phyloP scores from a whole-genome alignment of 2,329 filamentous ascomycete genomes.

The Aciculosporium take region DNA sequence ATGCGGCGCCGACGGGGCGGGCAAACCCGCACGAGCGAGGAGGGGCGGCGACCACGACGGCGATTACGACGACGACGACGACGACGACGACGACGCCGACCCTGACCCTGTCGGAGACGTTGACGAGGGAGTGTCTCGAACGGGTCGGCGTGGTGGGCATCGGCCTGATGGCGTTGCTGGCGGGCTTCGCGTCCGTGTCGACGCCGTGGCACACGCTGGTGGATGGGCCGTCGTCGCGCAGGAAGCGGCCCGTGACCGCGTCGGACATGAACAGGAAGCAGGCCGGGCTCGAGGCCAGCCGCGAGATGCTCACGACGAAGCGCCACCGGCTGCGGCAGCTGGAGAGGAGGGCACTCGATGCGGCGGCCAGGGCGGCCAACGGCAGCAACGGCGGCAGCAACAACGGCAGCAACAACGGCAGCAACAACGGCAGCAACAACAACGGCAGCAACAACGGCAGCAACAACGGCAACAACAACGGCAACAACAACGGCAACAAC shows the following conservation, averaged over 20 bases:
- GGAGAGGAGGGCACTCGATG: conserved; percentile 39
- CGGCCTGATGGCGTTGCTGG: conserved; percentile 73
- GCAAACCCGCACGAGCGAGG: background rate
- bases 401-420: too few relatives aligned
- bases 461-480: conserved; percentile 26
- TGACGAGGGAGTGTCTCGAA: conserved; percentile 44
- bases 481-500: too few relatives aligned
- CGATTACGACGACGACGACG: too few relatives aligned
- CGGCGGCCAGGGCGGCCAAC: too few relatives aligned
- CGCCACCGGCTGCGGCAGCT: conserved; percentile 56
- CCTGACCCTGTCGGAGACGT: conserved; percentile 19
- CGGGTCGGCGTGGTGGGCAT: conserved; percentile 76
- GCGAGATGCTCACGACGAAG: conserved; percentile 66
- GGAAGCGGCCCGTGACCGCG: conserved; percentile 50
- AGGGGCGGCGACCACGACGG: too few relatives aligned
- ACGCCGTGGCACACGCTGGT: conserved; percentile 75
- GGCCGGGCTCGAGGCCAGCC: conserved; percentile 61
- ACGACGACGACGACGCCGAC: conserved; percentile 11
- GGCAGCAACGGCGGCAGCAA: conserved; percentile 29
- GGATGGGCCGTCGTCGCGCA: conserved; percentile 34
- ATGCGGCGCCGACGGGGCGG: background rate
- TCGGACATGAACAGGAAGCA: conserved; percentile 64
- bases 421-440: conserved; percentile 26
- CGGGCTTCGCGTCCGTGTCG: conserved; percentile 78
- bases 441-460: conserved; percentile 27